These are phyloP conservation scores for Salix arbutifolia DNA, from an alignment of 345 rosid species.

Conservation along the genomic window DNA sequence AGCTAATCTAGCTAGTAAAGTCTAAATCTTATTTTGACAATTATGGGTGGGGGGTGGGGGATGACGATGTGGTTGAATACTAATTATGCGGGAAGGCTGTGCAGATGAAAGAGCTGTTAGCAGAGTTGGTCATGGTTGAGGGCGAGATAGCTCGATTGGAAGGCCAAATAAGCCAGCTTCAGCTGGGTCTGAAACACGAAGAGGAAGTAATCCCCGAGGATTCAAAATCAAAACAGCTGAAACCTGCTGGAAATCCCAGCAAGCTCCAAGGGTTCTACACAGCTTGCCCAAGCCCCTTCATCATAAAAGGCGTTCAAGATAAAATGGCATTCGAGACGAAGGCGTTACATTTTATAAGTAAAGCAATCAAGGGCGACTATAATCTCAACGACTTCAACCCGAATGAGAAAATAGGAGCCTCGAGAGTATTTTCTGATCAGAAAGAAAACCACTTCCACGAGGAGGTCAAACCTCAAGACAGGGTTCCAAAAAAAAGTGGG, in stretches of 20 bases:
- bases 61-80: no score
- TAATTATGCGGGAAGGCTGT: no score
- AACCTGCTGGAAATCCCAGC: conserved; percentile 13
- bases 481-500: conserved; percentile 39
- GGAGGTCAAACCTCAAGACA: conserved; percentile 45
- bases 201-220: conserved; percentile 44
- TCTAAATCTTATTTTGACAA: no score
- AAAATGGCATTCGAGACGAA: conserved; percentile 61
- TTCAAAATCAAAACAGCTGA: conserved; percentile 45
- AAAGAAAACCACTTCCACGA: conserved; percentile 43
- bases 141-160: conserved; percentile 72
- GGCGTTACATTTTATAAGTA: conserved; percentile 85
- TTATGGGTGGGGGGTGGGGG: no score
- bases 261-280: conserved; percentile 12
- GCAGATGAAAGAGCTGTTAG: conserved; percentile 73
- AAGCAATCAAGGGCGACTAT: conserved; percentile 81
- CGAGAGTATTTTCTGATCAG: conserved; percentile 30
- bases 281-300: conserved; percentile 34
- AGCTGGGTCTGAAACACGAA: conserved; percentile 52
- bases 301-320: conserved; percentile 33
- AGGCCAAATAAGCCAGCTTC: conserved; percentile 60
- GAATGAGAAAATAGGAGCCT: conserved; percentile 37
- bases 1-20: not conserved
- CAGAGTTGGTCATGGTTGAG: conserved; percentile 73
- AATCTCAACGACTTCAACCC: conserved; percentile 44